Conservation (phyloP, 2,329 filamentous ascomycete species). For the Fusarium sp. region DNA sequence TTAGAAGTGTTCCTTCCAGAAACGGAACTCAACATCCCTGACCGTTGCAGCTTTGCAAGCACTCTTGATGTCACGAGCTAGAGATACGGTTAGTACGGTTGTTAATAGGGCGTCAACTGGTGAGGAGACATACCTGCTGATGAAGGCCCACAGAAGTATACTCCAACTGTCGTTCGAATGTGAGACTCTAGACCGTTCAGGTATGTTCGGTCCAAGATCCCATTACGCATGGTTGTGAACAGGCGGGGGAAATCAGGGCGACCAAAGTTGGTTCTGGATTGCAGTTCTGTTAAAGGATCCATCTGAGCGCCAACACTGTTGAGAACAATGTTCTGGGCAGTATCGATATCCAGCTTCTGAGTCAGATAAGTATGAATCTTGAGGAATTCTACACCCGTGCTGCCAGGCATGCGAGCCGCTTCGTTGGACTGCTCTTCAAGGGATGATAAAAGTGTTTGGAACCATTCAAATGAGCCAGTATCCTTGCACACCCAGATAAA, state of each 20-base stretch:
- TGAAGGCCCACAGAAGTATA: slow-evolving; percentile 97
- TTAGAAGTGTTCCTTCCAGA: slow-evolving; percentile 97
- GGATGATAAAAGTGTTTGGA: slow-evolving; percentile 90
- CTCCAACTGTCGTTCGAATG: slow-evolving; percentile 85
- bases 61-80: slow-evolving; percentile 83
- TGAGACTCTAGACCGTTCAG: slow-evolving; percentile 81
- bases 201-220: slow-evolving; percentile 86
- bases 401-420: slow-evolving; percentile 72
- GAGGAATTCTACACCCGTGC: slow-evolving; percentile 82
- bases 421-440: slow-evolving; percentile 86
- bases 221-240: slow-evolving; percentile 85
- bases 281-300: slow-evolving; percentile 92
- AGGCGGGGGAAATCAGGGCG: slow-evolving; percentile 87
- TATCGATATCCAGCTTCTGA: slow-evolving; percentile 90
- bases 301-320: slow-evolving; percentile 89
- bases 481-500: slow-evolving; percentile 99
- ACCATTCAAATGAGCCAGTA: slow-evolving; percentile 97
- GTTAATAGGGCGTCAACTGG: neutral
- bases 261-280: slow-evolving; percentile 91
- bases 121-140: slow-evolving; percentile 61
- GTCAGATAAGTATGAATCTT: slow-evolving; percentile 98
- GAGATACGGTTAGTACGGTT: slow-evolving; percentile 50
- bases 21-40: slow-evolving; percentile 88
- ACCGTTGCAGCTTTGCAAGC: slow-evolving; percentile 78
- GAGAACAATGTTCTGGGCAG: slow-evolving; percentile 94